A percentile compares a stretch with the other conserved stretches of the same genome.
Evolutionary conservation across 1,284 basidiomycete species (phyloP).

Genomic region (Ceratorhiza oryzae-sativae): DNA sequence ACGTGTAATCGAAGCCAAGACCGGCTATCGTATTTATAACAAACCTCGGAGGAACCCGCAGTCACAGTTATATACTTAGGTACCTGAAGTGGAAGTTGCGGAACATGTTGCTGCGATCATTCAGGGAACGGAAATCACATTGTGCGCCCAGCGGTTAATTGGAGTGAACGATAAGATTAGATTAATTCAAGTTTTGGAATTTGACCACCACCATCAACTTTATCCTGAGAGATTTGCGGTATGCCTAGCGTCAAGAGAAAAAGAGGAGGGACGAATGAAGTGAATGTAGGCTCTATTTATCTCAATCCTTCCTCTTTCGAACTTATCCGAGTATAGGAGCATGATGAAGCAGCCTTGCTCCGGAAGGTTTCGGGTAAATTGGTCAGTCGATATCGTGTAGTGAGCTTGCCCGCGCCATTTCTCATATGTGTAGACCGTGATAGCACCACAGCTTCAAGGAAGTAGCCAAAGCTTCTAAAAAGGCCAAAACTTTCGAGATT

Average conservation of each 20-base stretch:
- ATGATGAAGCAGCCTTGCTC: background rate
- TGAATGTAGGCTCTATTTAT: background rate
- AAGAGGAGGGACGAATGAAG: background rate
- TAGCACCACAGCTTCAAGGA: slow-evolving; percentile 76
- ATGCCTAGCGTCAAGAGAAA: slow-evolving; percentile 32
- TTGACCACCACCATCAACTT: background rate
- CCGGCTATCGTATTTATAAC: background rate
- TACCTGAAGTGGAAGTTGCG: slow-evolving; percentile 20
- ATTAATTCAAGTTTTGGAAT: slow-evolving; percentile 17
- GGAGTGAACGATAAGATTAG: slow-evolving; percentile 10
- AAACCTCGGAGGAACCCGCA: background rate
- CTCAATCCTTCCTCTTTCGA: background rate
- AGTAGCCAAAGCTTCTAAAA: slow-evolving; percentile 76
- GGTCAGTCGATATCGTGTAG: slow-evolving; percentile 49
- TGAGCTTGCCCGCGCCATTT: background rate
- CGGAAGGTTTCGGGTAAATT: slow-evolving; percentile 52
- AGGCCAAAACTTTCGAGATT: slow-evolving; percentile 81
- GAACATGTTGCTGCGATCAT: slow-evolving; percentile 33
- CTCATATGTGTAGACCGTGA: slow-evolving; percentile 33
- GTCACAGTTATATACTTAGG: slow-evolving; percentile 12
- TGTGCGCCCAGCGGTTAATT: slow-evolving; percentile 7
- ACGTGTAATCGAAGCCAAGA: background rate
- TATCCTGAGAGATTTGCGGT: background rate
- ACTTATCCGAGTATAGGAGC: background rate
- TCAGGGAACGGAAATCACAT: background rate